Conservation (phyloP, 371 early-diverging fungal genomes). For the Saksenaea vasiformis region DNA sequence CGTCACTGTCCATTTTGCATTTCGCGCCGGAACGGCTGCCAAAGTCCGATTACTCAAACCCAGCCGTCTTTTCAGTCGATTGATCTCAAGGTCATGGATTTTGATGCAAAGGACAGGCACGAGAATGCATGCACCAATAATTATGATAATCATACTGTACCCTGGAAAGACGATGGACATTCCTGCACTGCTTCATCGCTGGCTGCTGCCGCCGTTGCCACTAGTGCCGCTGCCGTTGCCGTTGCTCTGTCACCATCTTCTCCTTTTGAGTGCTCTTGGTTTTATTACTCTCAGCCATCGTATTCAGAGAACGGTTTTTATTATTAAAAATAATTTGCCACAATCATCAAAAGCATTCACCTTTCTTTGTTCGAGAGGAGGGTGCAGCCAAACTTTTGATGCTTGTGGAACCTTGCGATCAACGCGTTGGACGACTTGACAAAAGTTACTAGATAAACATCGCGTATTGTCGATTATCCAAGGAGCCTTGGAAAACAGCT, state of each 20-base stretch:
- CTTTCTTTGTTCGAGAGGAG: too few species aligned
- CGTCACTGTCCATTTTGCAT: slow-evolving; percentile 41
- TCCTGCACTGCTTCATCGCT: not conserved
- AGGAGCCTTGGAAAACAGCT: too few species aligned
- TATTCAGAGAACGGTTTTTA: not conserved
- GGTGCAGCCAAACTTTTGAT: too few species aligned
- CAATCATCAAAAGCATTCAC: too few species aligned
- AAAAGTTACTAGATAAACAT: too few species aligned
- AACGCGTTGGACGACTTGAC: too few species aligned
- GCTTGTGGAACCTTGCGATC: too few species aligned
- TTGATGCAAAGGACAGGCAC: slow-evolving; percentile 2
- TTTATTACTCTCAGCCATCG: slow-evolving; percentile 1
- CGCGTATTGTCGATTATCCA: too few species aligned
- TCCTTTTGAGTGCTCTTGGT: slow-evolving; percentile 1
- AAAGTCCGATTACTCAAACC: slow-evolving; percentile 21
- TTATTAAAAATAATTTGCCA: not conserved
- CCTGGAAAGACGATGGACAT: not conserved
- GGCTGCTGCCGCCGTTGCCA: not conserved
- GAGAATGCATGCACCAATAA: not conserved
- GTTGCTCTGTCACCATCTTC: slow-evolving; percentile 1
- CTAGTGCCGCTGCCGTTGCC: not conserved
- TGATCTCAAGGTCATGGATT: slow-evolving; percentile 12
- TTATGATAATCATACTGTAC: not conserved
- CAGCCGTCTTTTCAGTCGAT: slow-evolving; percentile 13
- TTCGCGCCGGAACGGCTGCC: slow-evolving; percentile 35